Evolutionary conservation across 345 rosid species (phyloP).

Genomic region (Viola odorata): DNA sequence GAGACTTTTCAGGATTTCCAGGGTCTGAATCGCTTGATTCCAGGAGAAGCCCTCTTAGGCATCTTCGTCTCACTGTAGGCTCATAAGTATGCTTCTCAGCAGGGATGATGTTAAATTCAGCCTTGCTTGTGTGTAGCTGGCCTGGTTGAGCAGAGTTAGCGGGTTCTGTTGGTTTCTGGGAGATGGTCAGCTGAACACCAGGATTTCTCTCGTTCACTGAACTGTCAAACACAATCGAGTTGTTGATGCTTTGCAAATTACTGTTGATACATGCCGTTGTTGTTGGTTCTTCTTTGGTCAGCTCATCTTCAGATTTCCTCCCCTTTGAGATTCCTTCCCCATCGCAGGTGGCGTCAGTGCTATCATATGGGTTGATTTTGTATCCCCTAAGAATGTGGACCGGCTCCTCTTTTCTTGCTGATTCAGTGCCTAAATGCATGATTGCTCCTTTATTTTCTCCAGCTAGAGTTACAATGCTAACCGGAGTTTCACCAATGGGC

Average conservation of each 20-base stretch:
- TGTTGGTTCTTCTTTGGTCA: conserved; percentile 28
- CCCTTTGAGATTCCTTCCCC: conserved; percentile 37
- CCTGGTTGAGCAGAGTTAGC: conserved; percentile 21
- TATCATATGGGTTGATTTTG: conserved; percentile 52
- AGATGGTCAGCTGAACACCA: conserved; percentile 51
- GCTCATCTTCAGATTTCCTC: conserved; percentile 17
- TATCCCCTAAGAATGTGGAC: conserved; percentile 60
- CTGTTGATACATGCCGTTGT: conserved; percentile 51
- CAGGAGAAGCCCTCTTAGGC: conserved; percentile 70
- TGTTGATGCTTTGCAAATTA: conserved; percentile 62
- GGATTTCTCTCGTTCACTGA: conserved; percentile 51
- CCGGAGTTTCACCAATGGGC: conserved; percentile 34
- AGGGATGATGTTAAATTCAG: conserved; percentile 29
- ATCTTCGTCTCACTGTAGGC: conserved; percentile 56
- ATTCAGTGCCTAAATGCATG: conserved; percentile 49
- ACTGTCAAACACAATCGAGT: conserved; percentile 56
- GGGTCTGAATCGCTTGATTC: conserved; percentile 72
- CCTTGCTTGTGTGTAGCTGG: conserved; percentile 28
- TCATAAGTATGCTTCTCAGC: conserved; percentile 49
- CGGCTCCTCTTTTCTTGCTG: conserved; percentile 38
- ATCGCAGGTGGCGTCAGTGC: conserved; percentile 49
- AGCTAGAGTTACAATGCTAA: conserved; percentile 50
- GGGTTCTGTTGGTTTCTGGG: conserved; percentile 16
- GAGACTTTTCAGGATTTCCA: conserved; percentile 61
- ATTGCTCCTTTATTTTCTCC: conserved; percentile 89